Evolutionary conservation across 2,329 filamentous ascomycete genomes (phyloP).

Genomic region (Colletotrichum salicis): DNA sequence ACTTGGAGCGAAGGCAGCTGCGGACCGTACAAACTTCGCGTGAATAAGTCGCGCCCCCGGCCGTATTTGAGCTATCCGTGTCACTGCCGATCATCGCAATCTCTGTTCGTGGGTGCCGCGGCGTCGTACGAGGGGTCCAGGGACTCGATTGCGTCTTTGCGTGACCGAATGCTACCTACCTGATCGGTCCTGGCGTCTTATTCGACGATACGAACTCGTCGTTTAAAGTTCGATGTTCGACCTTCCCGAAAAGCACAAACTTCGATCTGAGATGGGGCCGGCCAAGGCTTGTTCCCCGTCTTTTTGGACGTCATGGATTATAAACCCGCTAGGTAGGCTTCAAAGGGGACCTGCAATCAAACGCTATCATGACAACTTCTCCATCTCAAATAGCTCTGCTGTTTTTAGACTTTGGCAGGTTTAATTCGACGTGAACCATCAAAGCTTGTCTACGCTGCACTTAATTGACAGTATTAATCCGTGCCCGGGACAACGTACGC

Average conservation of each 20-base stretch:
- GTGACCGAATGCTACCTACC: slow-evolving; percentile 20
- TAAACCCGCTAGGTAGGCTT: background rate
- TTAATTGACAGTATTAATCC: background rate
- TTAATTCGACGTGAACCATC: background rate
- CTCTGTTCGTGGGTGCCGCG: background rate
- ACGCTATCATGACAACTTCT: background rate
- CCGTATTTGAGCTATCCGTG: slow-evolving; percentile 9
- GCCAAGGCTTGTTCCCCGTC: slow-evolving; percentile 15
- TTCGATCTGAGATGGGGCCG: background rate
- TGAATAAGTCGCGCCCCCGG: background rate
- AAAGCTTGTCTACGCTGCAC: background rate
- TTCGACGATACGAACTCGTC: background rate
- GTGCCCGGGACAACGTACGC: too few species aligned
- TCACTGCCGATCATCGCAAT: background rate
- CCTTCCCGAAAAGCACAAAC: slow-evolving; percentile 27
- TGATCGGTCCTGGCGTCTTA: background rate
- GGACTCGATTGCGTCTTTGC: slow-evolving; percentile 1
- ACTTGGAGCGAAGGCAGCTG: background rate
- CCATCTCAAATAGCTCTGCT: too few species aligned
- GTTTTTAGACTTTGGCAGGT: too few species aligned
- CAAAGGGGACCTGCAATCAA: background rate
- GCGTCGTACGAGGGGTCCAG: slow-evolving; percentile 4
- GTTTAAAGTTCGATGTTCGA: background rate
- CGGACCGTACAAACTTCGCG: too few species aligned
- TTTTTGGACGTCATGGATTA: slow-evolving; percentile 9